Evolutionary conservation across 306 rosid genomes (phyloP), one percentile per base, ranked within the genome.

Genomic region (Rosa multiflora): DNA sequence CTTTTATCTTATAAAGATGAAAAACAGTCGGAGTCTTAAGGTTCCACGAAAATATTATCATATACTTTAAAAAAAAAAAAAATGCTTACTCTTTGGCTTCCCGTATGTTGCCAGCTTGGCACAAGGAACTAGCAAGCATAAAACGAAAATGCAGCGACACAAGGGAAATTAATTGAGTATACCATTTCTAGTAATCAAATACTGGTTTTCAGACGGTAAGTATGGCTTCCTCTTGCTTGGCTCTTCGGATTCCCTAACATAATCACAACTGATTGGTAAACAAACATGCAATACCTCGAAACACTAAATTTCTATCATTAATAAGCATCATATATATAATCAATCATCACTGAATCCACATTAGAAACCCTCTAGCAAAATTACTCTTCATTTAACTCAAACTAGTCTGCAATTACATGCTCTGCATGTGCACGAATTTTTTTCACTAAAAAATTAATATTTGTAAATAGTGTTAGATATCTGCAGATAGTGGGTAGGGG

Each of bases 181-280:
- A 95, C 99, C 99, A 69, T 95, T 95, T 82, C 99, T 90, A 70
- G 99, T 92, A 43, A 95, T 87, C 78, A 95, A 88, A 84, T 91
- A 92, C 82, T 92, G 99, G 79, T 95, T 95, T 55, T 90, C 97
- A 4, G 84, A 67, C 18, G 99, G 99, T 55, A 95, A 88, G 82
- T 91, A 95, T 0, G 97, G 59, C 84, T 95, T 95, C 92, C 97
- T 88, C 91, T 92, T 91, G 87, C 86, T 83, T 42, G 94, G 91
- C 53, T 95, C 99, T 56, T 98, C 99, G 0, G 97, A 88, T 79
- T 95, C 99, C 99, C 99, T 92, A 55, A 74, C 66, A 85, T 39
- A 56, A 80, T 67, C 59, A 32, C 3, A 32, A 32, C 3, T 32
- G 37, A 32, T 32, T 32, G 37, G 37, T 32, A 32, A 32, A 32